Percentiles rank a stretch among this genome's conserved stretches.
phyloP scores from a whole-genome alignment of 441 rosid genomes.

The Biscutella auriculata region DNA sequence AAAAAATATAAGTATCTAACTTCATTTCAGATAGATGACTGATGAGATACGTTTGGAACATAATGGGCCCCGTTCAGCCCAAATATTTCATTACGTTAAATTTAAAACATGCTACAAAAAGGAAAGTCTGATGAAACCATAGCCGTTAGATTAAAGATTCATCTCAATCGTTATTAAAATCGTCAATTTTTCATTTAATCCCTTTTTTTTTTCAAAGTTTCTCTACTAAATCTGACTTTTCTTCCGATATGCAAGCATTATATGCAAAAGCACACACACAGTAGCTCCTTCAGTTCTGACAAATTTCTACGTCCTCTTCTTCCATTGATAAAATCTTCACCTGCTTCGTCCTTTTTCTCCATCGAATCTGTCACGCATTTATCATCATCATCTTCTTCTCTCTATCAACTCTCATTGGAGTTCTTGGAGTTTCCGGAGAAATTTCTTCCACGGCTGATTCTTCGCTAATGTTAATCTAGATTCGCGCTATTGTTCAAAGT shows the following conservation, averaged over 20 bases:
- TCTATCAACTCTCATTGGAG: neutral
- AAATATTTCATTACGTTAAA: too few relatives aligned
- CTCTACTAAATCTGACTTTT: too few relatives aligned
- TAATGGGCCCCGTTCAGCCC: too few relatives aligned
- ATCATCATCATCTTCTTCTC: neutral
- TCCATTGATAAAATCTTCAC: neutral
- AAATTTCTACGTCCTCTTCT: neutral
- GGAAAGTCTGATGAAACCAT: too few relatives aligned
- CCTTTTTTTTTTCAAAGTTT: too few relatives aligned
- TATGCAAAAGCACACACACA: constrained; percentile 15
- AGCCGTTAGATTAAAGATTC: too few relatives aligned
- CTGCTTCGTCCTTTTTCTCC: constrained; percentile 11
- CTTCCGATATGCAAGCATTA: constrained; percentile 12
- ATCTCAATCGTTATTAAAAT: too few relatives aligned
- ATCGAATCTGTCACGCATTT: constrained; percentile 8
- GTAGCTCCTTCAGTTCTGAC: constrained; percentile 12
- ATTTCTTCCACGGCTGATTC: neutral
- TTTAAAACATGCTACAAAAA: too few relatives aligned
- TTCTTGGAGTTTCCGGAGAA: neutral
- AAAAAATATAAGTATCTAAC: too few relatives aligned
- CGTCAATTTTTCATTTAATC: too few relatives aligned
- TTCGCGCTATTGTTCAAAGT: constrained; percentile 1
- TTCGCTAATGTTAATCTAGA: neutral
- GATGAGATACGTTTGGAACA: too few relatives aligned
- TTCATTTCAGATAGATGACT: too few relatives aligned